Conservation (phyloP, 305 asterid species). For the Solanum hybrid region DNA sequence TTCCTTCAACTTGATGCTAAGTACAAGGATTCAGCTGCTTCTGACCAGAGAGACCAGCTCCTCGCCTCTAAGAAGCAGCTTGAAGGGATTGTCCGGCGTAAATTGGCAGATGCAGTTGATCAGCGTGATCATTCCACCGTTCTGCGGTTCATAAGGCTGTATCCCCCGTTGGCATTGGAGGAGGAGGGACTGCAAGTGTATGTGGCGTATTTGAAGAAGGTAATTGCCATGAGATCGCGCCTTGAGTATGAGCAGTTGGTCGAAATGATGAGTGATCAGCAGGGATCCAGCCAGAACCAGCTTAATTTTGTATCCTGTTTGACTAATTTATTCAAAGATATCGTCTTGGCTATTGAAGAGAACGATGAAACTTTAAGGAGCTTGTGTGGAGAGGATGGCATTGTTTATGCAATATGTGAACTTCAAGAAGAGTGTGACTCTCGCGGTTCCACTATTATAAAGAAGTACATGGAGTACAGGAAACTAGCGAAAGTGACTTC, state of each 20-base stretch:
- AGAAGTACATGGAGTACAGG: conserved; percentile 69
- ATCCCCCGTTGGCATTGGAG: conserved; percentile 63
- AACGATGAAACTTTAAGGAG: conserved; percentile 59
- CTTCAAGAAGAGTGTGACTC: conserved; percentile 93
- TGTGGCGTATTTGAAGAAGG: conserved; percentile 59
- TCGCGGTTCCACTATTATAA: conserved; percentile 63
- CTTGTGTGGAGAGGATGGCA: conserved; percentile 86
- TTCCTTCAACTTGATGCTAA: conserved; percentile 75
- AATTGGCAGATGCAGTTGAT: conserved; percentile 60
- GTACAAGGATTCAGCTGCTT: conserved; percentile 53
- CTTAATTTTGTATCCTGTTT: conserved; percentile 55
- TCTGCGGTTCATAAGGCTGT: conserved; percentile 67
- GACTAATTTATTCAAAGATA: conserved; percentile 81
- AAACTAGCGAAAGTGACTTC: conserved; percentile 60
- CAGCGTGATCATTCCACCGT: conserved; percentile 69
- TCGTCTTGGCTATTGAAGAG: conserved; percentile 81
- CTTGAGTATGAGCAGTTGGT: conserved; percentile 65
- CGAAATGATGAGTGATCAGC: conserved; percentile 33
- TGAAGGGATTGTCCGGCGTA: conserved; percentile 55
- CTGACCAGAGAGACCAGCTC: conserved; percentile 76
- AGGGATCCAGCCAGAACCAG: conserved; percentile 18
- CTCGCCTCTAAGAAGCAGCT: conserved; percentile 65
- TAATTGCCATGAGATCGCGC: conserved; percentile 56
- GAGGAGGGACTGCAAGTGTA: conserved; percentile 84
- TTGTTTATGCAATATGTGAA: conserved; percentile 83